phyloP scores from a whole-genome alignment of 768 basidiomycete genomes.

The Dentipellis fragilis region DNA sequence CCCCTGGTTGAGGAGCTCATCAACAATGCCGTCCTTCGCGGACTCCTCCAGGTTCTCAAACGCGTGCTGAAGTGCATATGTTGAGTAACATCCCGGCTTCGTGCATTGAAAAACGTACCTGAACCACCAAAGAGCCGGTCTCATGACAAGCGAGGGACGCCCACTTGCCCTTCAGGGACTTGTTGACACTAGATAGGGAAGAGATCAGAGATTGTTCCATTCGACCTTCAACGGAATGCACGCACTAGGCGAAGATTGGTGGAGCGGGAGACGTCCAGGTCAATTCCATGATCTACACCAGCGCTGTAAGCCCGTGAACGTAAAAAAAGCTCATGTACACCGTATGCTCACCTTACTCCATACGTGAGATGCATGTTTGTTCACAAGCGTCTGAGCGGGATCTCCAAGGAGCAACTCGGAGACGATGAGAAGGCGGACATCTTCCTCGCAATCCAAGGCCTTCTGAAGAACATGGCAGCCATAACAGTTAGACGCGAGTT shows the following conservation, averaged over 20 bases:
- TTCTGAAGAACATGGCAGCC: constrained; percentile 87
- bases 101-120: constrained; percentile 33
- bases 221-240: constrained; percentile 19
- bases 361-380: constrained; percentile 86
- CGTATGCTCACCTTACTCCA: constrained; percentile 68
- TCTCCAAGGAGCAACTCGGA: constrained; percentile 78
- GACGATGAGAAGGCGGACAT: constrained; percentile 72
- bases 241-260: constrained; percentile 76
- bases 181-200: constrained; percentile 55
- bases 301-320: neutral
- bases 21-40: constrained; percentile 78
- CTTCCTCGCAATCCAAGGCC: constrained; percentile 85
- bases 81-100: constrained; percentile 7
- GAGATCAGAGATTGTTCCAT: neutral
- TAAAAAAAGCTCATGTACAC: constrained; percentile 6
- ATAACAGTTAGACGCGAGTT: constrained; percentile 82
- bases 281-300: constrained; percentile 72
- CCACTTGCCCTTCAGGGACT: constrained; percentile 82
- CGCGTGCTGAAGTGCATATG: constrained; percentile 44
- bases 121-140: constrained; percentile 81
- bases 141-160: constrained; percentile 84
- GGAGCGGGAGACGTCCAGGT: constrained; percentile 82
- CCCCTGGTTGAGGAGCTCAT: constrained; percentile 73
- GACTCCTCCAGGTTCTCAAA: constrained; percentile 80
- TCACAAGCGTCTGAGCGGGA: constrained; percentile 77